Evolutionary conservation across 495 filamentous ascomycete species (phyloP).

Genomic region (Trichoderma orchidacearum): DNA sequence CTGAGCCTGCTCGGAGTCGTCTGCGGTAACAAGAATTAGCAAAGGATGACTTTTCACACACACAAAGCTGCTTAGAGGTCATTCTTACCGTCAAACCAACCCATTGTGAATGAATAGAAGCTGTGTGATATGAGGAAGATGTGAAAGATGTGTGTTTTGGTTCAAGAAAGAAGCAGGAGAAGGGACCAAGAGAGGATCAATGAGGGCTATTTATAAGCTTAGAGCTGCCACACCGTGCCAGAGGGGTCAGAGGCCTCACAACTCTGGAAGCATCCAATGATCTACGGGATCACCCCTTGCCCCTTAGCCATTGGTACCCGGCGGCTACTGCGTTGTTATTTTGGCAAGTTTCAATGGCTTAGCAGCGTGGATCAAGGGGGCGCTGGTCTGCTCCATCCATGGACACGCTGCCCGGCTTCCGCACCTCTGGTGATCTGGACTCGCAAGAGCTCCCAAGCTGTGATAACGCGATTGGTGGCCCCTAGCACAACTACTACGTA

Average conservation of each 20-base stretch:
- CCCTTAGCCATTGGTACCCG: not conserved
- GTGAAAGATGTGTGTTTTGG: not conserved
- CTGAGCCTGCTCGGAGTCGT: not conserved
- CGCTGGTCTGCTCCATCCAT: not conserved
- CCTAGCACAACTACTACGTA: not conserved
- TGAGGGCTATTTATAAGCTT: not conserved
- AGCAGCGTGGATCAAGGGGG: not conserved
- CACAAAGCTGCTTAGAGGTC: too few species aligned
- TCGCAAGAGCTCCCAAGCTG: not conserved
- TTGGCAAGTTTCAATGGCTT: not conserved
- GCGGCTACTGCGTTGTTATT: not conserved
- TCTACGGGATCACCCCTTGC: not conserved
- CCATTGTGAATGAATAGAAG: constrained; percentile 1
- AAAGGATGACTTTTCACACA: too few species aligned
- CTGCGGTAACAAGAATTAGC: not conserved
- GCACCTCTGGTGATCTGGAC: not conserved
- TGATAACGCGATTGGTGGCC: not conserved
- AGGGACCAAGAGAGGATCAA: not conserved
- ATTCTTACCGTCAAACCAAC: not conserved
- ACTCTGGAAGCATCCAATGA: not conserved
- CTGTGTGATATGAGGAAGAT: not conserved
- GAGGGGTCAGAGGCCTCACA: not conserved
- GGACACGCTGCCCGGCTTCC: not conserved
- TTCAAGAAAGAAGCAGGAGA: not conserved
- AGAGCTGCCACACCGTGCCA: not conserved